These are phyloP conservation scores for Heliamphora exappendiculata DNA, from an alignment of 148 eudicot genomes.

Conservation along the genomic window DNA sequence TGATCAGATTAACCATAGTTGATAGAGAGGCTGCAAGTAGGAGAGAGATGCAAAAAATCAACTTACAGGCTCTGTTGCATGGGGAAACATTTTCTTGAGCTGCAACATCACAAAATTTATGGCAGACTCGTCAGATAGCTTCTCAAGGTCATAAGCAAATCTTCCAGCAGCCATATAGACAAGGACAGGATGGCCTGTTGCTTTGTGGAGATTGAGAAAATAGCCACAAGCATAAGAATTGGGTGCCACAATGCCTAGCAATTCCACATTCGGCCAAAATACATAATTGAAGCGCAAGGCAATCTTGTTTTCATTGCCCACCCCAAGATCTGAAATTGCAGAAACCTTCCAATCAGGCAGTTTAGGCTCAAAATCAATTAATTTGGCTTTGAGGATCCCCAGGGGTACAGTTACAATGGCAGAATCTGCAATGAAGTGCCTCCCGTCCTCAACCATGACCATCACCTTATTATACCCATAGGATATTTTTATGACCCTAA, in stretches of 20 bases:
- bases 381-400: slow-evolving; percentile 79
- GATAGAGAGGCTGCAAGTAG: neutral
- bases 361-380: slow-evolving; percentile 80
- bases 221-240: slow-evolving; percentile 90
- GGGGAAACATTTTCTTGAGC: slow-evolving; percentile 89
- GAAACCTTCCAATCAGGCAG: slow-evolving; percentile 84
- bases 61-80: slow-evolving; percentile 85
- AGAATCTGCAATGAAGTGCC: slow-evolving; percentile 70
- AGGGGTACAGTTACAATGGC: slow-evolving; percentile 86
- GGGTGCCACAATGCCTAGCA: slow-evolving; percentile 77
- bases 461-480: slow-evolving; percentile 55
- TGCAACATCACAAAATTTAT: slow-evolving; percentile 78
- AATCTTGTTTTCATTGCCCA: slow-evolving; percentile 95
- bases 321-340: slow-evolving; percentile 93
- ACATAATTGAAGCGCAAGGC: slow-evolving; percentile 68
- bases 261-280: slow-evolving; percentile 90
- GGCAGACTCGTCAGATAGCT: slow-evolving; percentile 73
- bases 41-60: neutral
- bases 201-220: slow-evolving; percentile 96
- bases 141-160: slow-evolving; percentile 78
- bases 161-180: slow-evolving; percentile 98
- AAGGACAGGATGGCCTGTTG: slow-evolving; percentile 84
- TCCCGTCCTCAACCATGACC: slow-evolving; percentile 55
- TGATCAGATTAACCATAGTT: neutral
- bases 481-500: slow-evolving; percentile 72